These are phyloP conservation scores for Sporothrix brasiliensis DNA, from an alignment of 2,329 filamentous ascomycete species.

Conservation along the genomic window DNA sequence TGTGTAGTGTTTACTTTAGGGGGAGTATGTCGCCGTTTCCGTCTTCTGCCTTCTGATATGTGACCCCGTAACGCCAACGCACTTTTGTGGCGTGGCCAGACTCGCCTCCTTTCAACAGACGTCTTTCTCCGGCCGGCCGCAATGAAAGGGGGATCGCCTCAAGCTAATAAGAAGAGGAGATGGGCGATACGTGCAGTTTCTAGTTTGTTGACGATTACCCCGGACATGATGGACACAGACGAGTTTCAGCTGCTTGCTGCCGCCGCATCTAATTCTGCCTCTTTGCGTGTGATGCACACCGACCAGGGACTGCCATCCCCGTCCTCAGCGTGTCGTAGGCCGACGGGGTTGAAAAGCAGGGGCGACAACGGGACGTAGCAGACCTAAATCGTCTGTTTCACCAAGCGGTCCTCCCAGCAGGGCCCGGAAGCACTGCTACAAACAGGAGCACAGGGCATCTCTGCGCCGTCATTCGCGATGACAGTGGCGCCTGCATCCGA, in stretches of 20 bases:
- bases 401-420: background rate
- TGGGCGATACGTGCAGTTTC: background rate
- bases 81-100: slow-evolving; percentile 3
- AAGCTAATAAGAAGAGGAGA: background rate
- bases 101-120: slow-evolving; percentile 6
- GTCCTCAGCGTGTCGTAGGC: background rate
- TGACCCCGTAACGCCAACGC: background rate
- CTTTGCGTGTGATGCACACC: slow-evolving; percentile 7
- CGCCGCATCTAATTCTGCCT: slow-evolving; percentile 9
- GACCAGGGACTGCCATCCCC: background rate
- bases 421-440: too few species aligned
- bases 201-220: background rate
- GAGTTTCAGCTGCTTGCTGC: slow-evolving; percentile 22
- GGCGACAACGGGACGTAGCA: background rate
- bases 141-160: slow-evolving; percentile 18
- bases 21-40: slow-evolving; percentile 3
- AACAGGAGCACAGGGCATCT: too few species aligned
- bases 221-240: slow-evolving; percentile 7
- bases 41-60: background rate
- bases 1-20: slow-evolving; percentile 2
- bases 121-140: background rate
- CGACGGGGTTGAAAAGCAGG: background rate
- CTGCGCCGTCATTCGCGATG: too few species aligned
- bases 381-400: background rate
- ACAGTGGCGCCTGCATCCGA: too few species aligned